Evolutionary conservation across 352 stramenopile species (phyloP).

Genomic region (Saprolegnia diclina): DNA sequence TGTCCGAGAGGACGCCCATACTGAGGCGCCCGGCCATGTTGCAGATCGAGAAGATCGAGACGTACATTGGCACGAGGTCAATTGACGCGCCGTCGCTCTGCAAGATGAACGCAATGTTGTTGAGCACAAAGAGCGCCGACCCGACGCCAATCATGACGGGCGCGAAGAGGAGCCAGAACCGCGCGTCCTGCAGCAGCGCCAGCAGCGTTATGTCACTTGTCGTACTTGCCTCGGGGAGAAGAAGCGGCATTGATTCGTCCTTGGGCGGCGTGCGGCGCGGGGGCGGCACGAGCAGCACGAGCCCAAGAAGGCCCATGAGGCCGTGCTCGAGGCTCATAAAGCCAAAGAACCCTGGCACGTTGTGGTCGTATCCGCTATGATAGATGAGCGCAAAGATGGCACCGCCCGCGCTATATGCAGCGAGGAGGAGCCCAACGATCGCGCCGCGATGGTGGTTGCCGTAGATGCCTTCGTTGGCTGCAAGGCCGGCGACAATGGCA

Average conservation of each 20-base stretch:
- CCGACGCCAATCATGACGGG: constrained; percentile 69
- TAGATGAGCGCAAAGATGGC: constrained; percentile 68
- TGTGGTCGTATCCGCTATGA: constrained; percentile 44
- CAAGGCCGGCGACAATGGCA: constrained; percentile 61
- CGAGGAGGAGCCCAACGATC: constrained; percentile 61
- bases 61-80: constrained; percentile 56
- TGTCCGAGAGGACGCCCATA: constrained; percentile 55
- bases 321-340: constrained; percentile 46
- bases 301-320: constrained; percentile 14
- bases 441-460: constrained; percentile 57
- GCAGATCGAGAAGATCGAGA: constrained; percentile 61
- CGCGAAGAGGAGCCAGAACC: constrained; percentile 66
- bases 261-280: not conserved
- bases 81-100: constrained; percentile 43
- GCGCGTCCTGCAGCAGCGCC: constrained; percentile 40
- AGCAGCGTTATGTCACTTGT: constrained; percentile 46
- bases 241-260: constrained; percentile 1
- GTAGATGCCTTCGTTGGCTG: constrained; percentile 67
- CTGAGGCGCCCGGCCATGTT: constrained; percentile 55
- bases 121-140: constrained; percentile 68
- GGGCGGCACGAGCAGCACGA: constrained; percentile 9
- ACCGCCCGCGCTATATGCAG: constrained; percentile 58
- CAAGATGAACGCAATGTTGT: constrained; percentile 76
- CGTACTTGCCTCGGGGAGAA: not conserved
- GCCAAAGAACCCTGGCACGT: constrained; percentile 53